Evolutionary conservation across 148 eudicot species (phyloP), one percentile per base, ranked within the genome.

Genomic region (Nepenthes mirabilis): DNA sequence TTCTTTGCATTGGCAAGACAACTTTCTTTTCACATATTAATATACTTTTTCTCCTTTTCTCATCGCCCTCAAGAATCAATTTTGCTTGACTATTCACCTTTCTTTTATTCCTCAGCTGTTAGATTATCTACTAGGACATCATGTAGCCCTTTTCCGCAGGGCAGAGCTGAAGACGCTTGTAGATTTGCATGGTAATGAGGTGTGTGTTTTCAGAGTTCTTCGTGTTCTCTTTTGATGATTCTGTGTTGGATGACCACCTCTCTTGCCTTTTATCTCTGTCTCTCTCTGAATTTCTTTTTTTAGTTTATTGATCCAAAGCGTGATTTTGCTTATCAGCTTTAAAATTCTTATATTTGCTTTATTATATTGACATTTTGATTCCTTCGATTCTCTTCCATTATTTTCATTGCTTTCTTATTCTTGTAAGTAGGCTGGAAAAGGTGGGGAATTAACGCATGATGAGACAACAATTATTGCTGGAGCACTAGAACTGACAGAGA

Each of bases 391-490:
- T 33, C 55, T 50, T 50, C 23, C 13, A 50, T 50, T 12, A 50
- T 50, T 11, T 14, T 50, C 23, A 50, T 11, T 5, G 13, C 10
- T 33, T 55, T 40, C 45, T 8, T 11, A 33, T 10, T 3, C 37
- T 33, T 55, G 36, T 13, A 57, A 63, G 10, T 68, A 90, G 97
- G 97, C 97, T 61, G 97, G 97, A 56, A 90, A 90, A 80, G 97
- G 94, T 56, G 97, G 97, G 55, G 97, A 86, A 60, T 75, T 90
- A 57, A 90, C 97, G 13, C 97, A 87, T 62, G 97, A 90, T 54
- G 97, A 90, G 83, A 90, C 95, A 37, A 90, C 97, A 35, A 90
- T 87, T 55, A 90, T 90, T 77, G 91, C 97, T 66, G 95, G 95
- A 71, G 97, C 97, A 40, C 78, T 90, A 59, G 91, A 81, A 51